Conservation (phyloP, 371 early-diverging fungal species). For the Circinella minor region DNA sequence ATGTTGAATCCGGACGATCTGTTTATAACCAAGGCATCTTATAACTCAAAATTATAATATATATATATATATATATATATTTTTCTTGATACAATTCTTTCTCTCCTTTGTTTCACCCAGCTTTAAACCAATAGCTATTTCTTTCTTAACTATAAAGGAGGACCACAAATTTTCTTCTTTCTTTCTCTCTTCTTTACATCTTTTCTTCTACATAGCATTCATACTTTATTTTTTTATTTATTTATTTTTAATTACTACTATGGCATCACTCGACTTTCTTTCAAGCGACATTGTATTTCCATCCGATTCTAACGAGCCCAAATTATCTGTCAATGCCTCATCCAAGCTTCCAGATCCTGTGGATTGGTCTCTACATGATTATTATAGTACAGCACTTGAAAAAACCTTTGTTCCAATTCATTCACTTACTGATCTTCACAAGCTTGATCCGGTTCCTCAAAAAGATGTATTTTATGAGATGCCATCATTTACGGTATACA, state of each 20-base stretch:
- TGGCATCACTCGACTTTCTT: slow-evolving; percentile 19
- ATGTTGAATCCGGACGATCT: background rate
- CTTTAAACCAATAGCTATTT: background rate
- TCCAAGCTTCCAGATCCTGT: slow-evolving; percentile 43
- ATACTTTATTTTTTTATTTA: background rate
- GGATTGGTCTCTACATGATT: slow-evolving; percentile 49
- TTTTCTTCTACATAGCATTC: background rate
- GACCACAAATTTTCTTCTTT: background rate
- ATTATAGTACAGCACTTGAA: slow-evolving; percentile 35
- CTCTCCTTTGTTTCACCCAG: slow-evolving; percentile 3
- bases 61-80: no score
- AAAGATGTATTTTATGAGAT: background rate
- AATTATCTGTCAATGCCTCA: slow-evolving; percentile 35
- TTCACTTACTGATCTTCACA: slow-evolving; percentile 22
- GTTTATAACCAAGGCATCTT: background rate
- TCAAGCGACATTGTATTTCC: slow-evolving; percentile 51
- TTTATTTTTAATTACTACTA: background rate
- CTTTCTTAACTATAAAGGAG: slow-evolving; percentile 3
- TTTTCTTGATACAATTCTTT: background rate
- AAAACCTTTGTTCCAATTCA: slow-evolving; percentile 30
- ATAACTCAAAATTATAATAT: no score
- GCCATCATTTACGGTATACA: background rate
- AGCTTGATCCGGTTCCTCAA: slow-evolving; percentile 10
- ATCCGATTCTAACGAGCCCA: slow-evolving; percentile 41
- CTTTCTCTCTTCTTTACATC: background rate